Percentiles rank a stretch among this genome's conserved stretches.
Conservation (phyloP, 257 asterid species). For the Prunella vulgaris region DNA sequence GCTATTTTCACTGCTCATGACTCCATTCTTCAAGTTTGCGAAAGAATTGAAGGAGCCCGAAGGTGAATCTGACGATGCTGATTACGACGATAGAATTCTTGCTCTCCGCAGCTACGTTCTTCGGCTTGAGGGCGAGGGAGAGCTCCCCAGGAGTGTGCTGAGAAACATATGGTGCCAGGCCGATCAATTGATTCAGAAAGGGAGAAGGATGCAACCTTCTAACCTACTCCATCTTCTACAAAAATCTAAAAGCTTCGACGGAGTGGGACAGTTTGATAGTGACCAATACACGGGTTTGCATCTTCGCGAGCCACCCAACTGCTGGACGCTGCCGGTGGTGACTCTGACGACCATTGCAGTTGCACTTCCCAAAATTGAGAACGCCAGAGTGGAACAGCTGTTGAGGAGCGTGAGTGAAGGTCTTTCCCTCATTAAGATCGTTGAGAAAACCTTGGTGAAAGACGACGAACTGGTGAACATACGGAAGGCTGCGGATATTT, state of each 20-base stretch:
- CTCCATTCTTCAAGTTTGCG: background rate
- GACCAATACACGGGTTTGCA: background rate
- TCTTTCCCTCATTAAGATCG: constrained; percentile 14
- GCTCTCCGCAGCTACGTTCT: constrained; percentile 18
- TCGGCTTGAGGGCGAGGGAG: constrained; percentile 35
- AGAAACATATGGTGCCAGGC: background rate
- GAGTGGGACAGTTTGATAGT: constrained; percentile 16
- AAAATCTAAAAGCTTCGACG: background rate
- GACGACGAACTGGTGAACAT: background rate
- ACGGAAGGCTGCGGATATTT: constrained; percentile 16
- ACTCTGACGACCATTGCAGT: constrained; percentile 30
- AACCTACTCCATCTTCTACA: background rate
- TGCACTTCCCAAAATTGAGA: constrained; percentile 21
- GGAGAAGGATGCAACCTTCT: background rate
- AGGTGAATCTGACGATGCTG: background rate
- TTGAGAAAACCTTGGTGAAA: constrained; percentile 15
- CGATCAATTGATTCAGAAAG: background rate
- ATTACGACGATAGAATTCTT: background rate
- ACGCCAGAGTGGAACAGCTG: background rate
- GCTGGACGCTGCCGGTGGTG: constrained; percentile 26
- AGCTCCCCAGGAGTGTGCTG: constrained; percentile 23
- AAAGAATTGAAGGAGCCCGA: background rate
- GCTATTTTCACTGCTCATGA: background rate
- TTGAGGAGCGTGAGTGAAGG: constrained; percentile 26
- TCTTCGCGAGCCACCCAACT: constrained; percentile 18